Percentiles rank a stretch among this genome's conserved stretches.
Evolutionary conservation across 768 basidiomycete genomes (phyloP).

Genomic region (Rubroboletus satanas): DNA sequence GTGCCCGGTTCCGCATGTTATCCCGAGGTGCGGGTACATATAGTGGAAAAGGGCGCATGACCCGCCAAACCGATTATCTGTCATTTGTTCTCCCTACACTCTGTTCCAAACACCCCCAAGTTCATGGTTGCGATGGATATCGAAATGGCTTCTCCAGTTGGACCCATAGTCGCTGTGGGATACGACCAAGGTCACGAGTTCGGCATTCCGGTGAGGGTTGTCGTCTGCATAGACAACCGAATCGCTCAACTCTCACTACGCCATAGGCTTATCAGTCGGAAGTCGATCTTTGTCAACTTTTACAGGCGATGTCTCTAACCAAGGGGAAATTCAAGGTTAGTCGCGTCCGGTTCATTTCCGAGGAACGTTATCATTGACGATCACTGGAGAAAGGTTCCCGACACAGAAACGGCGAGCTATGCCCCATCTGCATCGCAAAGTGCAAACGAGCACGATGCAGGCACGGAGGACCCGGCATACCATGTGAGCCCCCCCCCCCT

Average conservation of each 20-base stretch:
- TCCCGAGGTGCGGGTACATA: constrained; percentile 24
- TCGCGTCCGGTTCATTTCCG: not conserved
- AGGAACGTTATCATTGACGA: constrained; percentile 11
- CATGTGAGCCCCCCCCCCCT: constrained; percentile 30
- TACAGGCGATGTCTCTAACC: constrained; percentile 49
- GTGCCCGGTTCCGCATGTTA: constrained; percentile 26
- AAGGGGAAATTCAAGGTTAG: constrained; percentile 34
- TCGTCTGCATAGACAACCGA: not conserved
- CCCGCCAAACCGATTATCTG: constrained; percentile 16
- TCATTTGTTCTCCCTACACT: not conserved
- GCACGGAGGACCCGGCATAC: constrained; percentile 43
- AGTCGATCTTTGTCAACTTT: constrained; percentile 50
- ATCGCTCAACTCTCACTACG: constrained; percentile 2
- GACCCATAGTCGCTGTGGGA: constrained; percentile 24
- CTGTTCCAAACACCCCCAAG: not conserved
- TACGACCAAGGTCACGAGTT: constrained; percentile 19
- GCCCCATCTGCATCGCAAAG: constrained; percentile 31
- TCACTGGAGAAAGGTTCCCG: constrained; percentile 35
- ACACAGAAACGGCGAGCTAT: constrained; percentile 13
- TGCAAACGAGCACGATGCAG: constrained; percentile 39
- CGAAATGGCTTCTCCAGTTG: constrained; percentile 32
- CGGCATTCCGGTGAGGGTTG: constrained; percentile 21
- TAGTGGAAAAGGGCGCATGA: constrained; percentile 12
- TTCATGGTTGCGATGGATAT: constrained; percentile 28
- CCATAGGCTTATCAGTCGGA: constrained; percentile 28